Conservation (phyloP, 192 early-diverging fungal genomes). For the Coemansia sp. region DNA sequence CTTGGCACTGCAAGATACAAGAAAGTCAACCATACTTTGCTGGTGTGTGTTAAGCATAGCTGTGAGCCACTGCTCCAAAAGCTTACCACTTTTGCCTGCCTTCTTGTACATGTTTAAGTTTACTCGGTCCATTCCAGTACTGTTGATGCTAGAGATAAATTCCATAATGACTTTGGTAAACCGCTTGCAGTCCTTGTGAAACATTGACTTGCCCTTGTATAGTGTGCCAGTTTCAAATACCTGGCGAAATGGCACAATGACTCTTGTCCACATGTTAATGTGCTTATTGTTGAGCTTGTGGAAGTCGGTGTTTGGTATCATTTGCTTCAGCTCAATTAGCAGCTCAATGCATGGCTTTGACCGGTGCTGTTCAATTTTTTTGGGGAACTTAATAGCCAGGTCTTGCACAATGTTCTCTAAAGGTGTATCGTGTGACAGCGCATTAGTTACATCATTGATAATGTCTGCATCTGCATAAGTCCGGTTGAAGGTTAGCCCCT, state of each 20-base stretch:
- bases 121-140: background rate
- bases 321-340: slow-evolving; percentile 14
- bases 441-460: slow-evolving; percentile 14
- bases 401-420: slow-evolving; percentile 3
- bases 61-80: slow-evolving; percentile 33
- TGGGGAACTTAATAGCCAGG: slow-evolving; percentile 16
- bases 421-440: background rate
- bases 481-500: slow-evolving; percentile 24
- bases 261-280: slow-evolving; percentile 45
- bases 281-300: slow-evolving; percentile 42
- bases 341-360: slow-evolving; percentile 22
- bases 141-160: background rate
- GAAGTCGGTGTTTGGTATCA: slow-evolving; percentile 12
- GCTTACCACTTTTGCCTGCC: slow-evolving; percentile 13
- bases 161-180: slow-evolving; percentile 29
- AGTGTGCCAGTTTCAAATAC: slow-evolving; percentile 18
- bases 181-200: slow-evolving; percentile 41
- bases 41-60: slow-evolving; percentile 31
- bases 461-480: slow-evolving; percentile 18
- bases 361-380: slow-evolving; percentile 28
- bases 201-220: slow-evolving; percentile 30
- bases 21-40: slow-evolving; percentile 15
- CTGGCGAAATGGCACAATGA: slow-evolving; percentile 38
- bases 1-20: slow-evolving; percentile 8
- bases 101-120: background rate